Base-by-base conservation (phyloP, 257 asterid species). In the Ehretia macrophylla region DNA sequence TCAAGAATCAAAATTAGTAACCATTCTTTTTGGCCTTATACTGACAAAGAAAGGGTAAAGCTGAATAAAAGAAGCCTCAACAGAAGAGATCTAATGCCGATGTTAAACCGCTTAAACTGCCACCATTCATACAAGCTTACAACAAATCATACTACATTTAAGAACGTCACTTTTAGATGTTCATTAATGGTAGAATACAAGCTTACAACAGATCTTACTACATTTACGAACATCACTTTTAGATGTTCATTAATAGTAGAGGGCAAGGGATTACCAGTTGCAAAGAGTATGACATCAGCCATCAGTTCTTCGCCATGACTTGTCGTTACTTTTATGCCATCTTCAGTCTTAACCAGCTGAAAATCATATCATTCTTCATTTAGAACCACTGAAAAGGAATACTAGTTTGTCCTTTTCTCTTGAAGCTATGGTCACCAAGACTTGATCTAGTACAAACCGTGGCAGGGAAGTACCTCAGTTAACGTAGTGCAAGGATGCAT, bases 241-340 rank as follows among this genome's bases (percentile, higher is more conserved):
- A 0, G 5, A 10, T 32, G 10, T 35, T 58, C 51, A 44, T 17
- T n/a, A n/a, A n/a, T n/a, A n/a, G n/a, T n/a, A n/a, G n/a, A n/a
- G n/a, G n/a, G n/a, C n/a, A n/a, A n/a, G 48, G 35, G 6, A 63
- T 77, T 89, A 93, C 99, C 99, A 14, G 97, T 93, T 67, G 99
- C 99, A 76, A 93, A 85, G 68, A 93, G 97, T 67, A 93, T 97
- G 62, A 72, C 96, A 79, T 93, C 99, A 23, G 96, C 99, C 58
- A 74, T 62, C 66, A 84, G 74, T 71, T 83, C 96, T 80, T 85
- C 95, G 48, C 97, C 95, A 55, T 79, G 94, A 70, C 86, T 95
- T 0, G 96, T 83, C 21, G 55, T 76, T 59, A 80, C 96, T 79
- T 79, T 89, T 68, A 93, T 75, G 59, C 97, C 97, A 60, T 71